These are phyloP conservation scores for Cutaneotrichosporon cavernicola DNA, from an alignment of 1,284 basidiomycete genomes.

Conservation along the genomic window DNA sequence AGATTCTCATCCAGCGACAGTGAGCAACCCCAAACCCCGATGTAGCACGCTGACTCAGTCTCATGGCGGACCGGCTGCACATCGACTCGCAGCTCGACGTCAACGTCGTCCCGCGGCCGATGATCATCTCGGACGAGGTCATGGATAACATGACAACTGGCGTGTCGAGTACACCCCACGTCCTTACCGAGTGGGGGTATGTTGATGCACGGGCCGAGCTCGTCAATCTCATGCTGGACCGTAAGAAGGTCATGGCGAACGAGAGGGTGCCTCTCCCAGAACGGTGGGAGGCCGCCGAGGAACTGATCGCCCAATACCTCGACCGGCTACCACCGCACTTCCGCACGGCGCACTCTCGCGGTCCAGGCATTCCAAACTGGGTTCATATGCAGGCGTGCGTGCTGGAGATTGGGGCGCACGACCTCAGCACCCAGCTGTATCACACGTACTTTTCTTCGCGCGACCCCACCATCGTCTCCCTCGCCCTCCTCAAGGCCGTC, in stretches of 20 bases:
- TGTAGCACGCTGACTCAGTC: neutral
- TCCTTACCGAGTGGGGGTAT: constrained; percentile 11
- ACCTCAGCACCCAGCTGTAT: constrained; percentile 9
- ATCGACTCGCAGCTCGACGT: constrained; percentile 8
- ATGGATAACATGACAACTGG: neutral
- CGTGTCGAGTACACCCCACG: neutral
- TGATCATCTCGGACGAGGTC: constrained; percentile 7
- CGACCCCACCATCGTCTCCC: constrained; percentile 3
- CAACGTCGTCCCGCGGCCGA: constrained; percentile 10
- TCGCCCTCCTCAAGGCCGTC: constrained; percentile 5
- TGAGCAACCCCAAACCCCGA: neutral
- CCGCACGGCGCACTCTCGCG: constrained; percentile 25
- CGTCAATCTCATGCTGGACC: neutral
- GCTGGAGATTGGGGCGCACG: constrained; percentile 25
- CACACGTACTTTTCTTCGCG: constrained; percentile 7
- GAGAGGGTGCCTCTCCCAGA: constrained; percentile 8
- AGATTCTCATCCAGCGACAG: constrained; percentile 5
- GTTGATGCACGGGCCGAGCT: constrained; percentile 5
- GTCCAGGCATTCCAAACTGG: constrained; percentile 36
- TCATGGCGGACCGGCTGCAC: constrained; percentile 7
- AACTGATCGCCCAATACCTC: constrained; percentile 1
- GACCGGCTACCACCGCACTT: neutral
- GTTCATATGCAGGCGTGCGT: constrained; percentile 43
- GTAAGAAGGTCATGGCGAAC: constrained; percentile 4
- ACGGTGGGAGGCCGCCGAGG: constrained; percentile 2